phyloP scores from a whole-genome alignment of 305 asterid species.

The Solanum hybrid region DNA sequence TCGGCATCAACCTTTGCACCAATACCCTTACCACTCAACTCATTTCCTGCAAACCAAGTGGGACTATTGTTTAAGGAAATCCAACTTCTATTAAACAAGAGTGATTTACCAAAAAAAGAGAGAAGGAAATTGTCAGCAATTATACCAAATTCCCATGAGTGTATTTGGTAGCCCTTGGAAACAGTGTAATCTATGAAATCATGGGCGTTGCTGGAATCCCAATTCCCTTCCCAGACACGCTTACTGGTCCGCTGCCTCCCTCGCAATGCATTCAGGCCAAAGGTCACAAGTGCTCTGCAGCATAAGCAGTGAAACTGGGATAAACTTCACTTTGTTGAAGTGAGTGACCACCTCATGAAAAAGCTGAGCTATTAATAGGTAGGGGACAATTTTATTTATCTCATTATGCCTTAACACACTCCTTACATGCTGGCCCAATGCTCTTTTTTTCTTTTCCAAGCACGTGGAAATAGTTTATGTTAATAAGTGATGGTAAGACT shows the following conservation, averaged over 20 bases:
- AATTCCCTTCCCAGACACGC: slow-evolving; percentile 64
- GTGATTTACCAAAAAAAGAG: background rate
- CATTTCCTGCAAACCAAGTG: slow-evolving; percentile 54
- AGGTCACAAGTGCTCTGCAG: slow-evolving; percentile 64
- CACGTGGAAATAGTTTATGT: background rate
- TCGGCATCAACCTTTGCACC: slow-evolving; percentile 65
- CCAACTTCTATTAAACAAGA: background rate
- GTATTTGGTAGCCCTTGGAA: slow-evolving; percentile 60
- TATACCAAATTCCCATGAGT: slow-evolving; percentile 92
- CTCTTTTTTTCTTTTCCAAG: background rate
- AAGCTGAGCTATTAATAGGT: background rate
- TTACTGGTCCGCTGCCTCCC: slow-evolving; percentile 45
- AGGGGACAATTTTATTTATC: background rate
- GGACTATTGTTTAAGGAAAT: slow-evolving; percentile 1
- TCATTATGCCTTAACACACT: background rate
- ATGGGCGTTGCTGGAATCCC: slow-evolving; percentile 66
- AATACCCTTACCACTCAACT: slow-evolving; percentile 70
- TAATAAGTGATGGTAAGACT: background rate
- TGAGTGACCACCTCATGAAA: background rate
- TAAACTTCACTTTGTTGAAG: background rate
- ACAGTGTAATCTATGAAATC: slow-evolving; percentile 66
- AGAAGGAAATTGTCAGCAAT: background rate
- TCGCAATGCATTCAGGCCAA: slow-evolving; percentile 73
- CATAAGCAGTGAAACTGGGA: background rate
- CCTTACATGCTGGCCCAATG: background rate